Evolutionary conservation across 2,329 filamentous ascomycete species (phyloP), one percentile per base, ranked within the genome.

Genomic region (Diplodia seriata): DNA sequence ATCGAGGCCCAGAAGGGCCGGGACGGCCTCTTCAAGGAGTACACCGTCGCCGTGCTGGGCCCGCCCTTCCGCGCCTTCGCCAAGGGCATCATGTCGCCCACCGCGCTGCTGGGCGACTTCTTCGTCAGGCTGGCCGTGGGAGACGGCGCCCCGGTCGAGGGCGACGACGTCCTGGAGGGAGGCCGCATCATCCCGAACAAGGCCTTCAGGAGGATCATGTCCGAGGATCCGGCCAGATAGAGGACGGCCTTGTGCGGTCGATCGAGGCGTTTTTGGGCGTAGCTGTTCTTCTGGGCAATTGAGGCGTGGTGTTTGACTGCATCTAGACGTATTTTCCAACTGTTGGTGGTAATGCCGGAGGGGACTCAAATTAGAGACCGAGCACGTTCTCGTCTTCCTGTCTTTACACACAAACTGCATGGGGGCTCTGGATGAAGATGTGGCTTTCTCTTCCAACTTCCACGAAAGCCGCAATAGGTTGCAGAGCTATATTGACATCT

Each of bases 71-170:
- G 71, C 14, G 71, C 76, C 0, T n/a, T 80, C 0, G 74, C 73
- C 61, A 74, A 74, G 64, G 74, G 72, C 43, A 68, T 79, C 68
- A 70, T 81, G 51, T 82, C 77, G 23, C 83, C 84, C 9, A 85
- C 84, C 15, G 76, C 78, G 68, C 78, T 82, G 29, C 74, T 87
- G 69, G 84, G 82, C 0, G 78, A 74, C 38, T 81, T 84, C 31
- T 73, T 85, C 70, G 80, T 82, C 0, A 79, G 83, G 61, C 73
- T 88, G 70, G 85, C 85, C 5, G 76, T 81, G 72, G 81, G 83
- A 7, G 80, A 84, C 71, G 83, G 82, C 1, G 74, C 76, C 64
- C 76, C 76, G 50, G 40, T 84, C 23, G 68, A 77, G 29, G 78
- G 76, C 0, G 75, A 72, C 5, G 80, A 76, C 26, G 74, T 83